A percentile compares a stretch with the other conserved stretches of the same genome.
Evolutionary conservation across 345 rosid species (phyloP).

Genomic region (Lumnitzera racemosa): DNA sequence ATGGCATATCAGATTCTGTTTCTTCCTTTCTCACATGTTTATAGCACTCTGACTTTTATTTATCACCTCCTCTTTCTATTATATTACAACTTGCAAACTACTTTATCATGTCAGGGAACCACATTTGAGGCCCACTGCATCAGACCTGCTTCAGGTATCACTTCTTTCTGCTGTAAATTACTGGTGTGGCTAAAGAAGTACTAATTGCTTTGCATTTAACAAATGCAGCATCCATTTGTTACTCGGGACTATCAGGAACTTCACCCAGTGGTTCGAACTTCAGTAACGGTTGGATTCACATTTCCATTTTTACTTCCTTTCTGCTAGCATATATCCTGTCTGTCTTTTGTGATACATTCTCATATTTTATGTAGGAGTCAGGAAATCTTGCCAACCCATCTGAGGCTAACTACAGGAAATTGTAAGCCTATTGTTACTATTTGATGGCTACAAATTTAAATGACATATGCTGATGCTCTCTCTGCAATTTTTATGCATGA

Average conservation of each 20-base stretch:
- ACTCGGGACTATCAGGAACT: conserved; percentile 51
- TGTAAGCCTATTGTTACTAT: conserved; percentile 38
- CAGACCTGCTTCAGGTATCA: conserved; percentile 69
- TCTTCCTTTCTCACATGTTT: neutral
- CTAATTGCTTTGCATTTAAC: conserved; percentile 15
- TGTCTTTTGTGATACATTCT: conserved; percentile 11
- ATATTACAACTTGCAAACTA: neutral
- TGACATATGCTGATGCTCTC: neutral
- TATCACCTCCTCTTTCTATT: neutral
- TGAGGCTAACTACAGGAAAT: conserved; percentile 39
- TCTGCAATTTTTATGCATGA: conserved; percentile 10
- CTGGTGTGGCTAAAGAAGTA: neutral
- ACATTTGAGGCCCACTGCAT: conserved; percentile 59
- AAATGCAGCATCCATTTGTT: conserved; percentile 79
- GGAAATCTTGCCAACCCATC: conserved; percentile 35
- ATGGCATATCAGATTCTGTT: neutral
- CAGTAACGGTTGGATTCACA: conserved; percentile 40
- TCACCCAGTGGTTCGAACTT: conserved; percentile 29
- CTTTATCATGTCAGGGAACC: conserved; percentile 64
- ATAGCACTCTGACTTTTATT: neutral
- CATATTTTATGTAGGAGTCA: conserved; percentile 34
- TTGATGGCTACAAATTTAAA: conserved; percentile 4
- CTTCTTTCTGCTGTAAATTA: conserved; percentile 1
- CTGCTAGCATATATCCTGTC: conserved; percentile 10
- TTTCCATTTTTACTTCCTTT: conserved; percentile 9